Conservation (phyloP, 805 yeast species). For the Scheffersomyces ergatensis region DNA sequence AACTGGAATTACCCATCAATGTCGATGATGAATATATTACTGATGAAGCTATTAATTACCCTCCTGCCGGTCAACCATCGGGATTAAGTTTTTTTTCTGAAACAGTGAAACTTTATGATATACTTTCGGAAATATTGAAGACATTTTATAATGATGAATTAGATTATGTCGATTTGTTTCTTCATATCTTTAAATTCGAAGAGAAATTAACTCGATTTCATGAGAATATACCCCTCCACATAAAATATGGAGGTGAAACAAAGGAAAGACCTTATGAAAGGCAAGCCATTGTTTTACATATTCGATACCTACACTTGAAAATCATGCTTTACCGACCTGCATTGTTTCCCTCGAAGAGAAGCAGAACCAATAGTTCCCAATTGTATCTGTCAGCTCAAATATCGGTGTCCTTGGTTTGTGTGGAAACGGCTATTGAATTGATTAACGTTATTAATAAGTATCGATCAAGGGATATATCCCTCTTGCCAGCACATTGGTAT, state of each 20-base stretch:
- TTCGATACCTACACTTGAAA: slow-evolving; percentile 8
- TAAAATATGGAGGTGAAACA: slow-evolving; percentile 4
- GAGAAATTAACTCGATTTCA: slow-evolving; percentile 6
- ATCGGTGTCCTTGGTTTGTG: slow-evolving; percentile 7
- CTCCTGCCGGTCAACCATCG: slow-evolving; percentile 11
- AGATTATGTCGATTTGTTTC: slow-evolving; percentile 5
- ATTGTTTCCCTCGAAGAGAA: slow-evolving; percentile 6
- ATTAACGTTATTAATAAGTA: slow-evolving; percentile 6
- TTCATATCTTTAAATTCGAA: slow-evolving; percentile 8
- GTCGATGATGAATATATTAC: slow-evolving; percentile 16
- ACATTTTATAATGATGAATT: slow-evolving; percentile 8
- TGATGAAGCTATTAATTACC: slow-evolving; percentile 6
- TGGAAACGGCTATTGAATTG: slow-evolving; percentile 8
- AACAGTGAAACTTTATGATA: slow-evolving; percentile 13
- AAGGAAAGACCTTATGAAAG: slow-evolving; percentile 7
- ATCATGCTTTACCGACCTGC: slow-evolving; percentile 9
- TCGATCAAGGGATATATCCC: slow-evolving; percentile 7
- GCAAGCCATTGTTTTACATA: slow-evolving; percentile 10
- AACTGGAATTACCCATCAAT: slow-evolving; percentile 11
- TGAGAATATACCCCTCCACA: slow-evolving; percentile 6
- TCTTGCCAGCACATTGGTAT: slow-evolving; percentile 19
- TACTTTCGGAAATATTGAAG: slow-evolving; percentile 14
- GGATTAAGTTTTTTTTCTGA: slow-evolving; percentile 13
- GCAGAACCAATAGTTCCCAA: slow-evolving; percentile 4
- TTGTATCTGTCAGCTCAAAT: slow-evolving; percentile 6